Percentiles rank a stretch among this genome's conserved stretches.
Conservation (phyloP, 306 rosid species). For the Begonia peltatifolia region DNA sequence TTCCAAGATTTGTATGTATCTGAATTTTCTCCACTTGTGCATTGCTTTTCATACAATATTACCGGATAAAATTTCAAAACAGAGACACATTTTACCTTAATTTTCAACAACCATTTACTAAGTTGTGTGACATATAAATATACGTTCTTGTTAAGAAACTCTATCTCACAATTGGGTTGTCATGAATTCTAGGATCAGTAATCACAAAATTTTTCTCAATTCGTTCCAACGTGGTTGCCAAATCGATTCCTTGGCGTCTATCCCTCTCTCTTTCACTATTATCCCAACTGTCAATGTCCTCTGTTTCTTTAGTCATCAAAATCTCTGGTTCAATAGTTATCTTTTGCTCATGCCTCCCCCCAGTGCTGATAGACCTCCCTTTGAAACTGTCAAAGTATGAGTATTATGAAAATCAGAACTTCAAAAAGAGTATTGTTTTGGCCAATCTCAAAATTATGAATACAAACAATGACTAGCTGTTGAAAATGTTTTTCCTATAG, state of each 20-base stretch:
- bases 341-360: constrained; percentile 29
- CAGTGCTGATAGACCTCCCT: constrained; percentile 44
- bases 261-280: constrained; percentile 51
- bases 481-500: too few species aligned
- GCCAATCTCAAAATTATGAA: too few species aligned
- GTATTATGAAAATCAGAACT: constrained; percentile 3
- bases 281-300: constrained; percentile 42
- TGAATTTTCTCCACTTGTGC: too few species aligned
- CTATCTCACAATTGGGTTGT: constrained; percentile 75
- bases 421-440: background rate
- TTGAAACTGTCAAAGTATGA: constrained; percentile 30
- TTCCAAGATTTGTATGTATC: too few species aligned
- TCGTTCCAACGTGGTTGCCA: constrained; percentile 93
- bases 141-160: background rate
- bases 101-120: too few species aligned
- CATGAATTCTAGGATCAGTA: constrained; percentile 95
- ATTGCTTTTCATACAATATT: too few species aligned
- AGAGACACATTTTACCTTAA: too few species aligned
- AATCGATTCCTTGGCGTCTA: constrained; percentile 84
- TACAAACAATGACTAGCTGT: too few species aligned
- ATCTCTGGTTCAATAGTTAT: constrained; percentile 48
- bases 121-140: too few species aligned
- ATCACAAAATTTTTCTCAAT: constrained; percentile 97
- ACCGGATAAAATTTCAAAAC: too few species aligned
- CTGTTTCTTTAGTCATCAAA: constrained; percentile 57